Percentiles rank a stretch among this genome's conserved stretches.
Conservation (phyloP, 768 basidiomycete genomes). For the Mycena galericulata region DNA sequence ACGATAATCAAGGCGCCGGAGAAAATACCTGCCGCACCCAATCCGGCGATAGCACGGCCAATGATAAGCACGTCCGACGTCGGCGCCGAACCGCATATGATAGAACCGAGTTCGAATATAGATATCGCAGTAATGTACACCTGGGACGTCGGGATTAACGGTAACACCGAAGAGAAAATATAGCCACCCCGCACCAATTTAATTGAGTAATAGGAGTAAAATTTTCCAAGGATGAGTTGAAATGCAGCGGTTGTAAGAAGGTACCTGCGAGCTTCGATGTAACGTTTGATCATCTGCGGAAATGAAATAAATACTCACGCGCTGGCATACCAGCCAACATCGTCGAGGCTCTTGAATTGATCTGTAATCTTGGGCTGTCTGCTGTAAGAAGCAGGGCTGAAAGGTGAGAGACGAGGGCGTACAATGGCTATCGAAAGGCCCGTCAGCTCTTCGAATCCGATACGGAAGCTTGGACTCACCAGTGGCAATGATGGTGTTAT, state of each 20-base stretch:
- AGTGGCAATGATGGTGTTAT: not conserved
- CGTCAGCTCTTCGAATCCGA: not conserved
- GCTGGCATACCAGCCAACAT: constrained; percentile 37
- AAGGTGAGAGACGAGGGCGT: not conserved
- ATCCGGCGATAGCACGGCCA: constrained; percentile 58
- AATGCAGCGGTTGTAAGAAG: constrained; percentile 9
- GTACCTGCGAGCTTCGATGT: not conserved
- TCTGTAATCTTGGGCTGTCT: constrained; percentile 41
- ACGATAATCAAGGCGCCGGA: constrained; percentile 41
- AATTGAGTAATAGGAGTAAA: constrained; percentile 38
- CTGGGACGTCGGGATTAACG: not conserved
- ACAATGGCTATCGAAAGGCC: not conserved
- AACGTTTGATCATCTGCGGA: not conserved
- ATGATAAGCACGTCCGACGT: constrained; percentile 49
- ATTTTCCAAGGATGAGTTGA: constrained; percentile 39
- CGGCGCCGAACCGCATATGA: constrained; percentile 53
- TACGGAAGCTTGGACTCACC: not conserved
- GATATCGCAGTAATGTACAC: constrained; percentile 36
- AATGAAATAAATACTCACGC: constrained; percentile 41
- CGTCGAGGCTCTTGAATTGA: constrained; percentile 43
- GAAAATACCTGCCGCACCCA: constrained; percentile 54
- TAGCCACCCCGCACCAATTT: constrained; percentile 28
- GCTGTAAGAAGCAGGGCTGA: not conserved
- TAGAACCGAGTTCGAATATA: constrained; percentile 59
- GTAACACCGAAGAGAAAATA: not conserved